Evolutionary conservation across 2,329 filamentous ascomycete species (phyloP), one percentile per base, ranked within the genome.

Genomic region (Aspergillus pseudoglaucus): DNA sequence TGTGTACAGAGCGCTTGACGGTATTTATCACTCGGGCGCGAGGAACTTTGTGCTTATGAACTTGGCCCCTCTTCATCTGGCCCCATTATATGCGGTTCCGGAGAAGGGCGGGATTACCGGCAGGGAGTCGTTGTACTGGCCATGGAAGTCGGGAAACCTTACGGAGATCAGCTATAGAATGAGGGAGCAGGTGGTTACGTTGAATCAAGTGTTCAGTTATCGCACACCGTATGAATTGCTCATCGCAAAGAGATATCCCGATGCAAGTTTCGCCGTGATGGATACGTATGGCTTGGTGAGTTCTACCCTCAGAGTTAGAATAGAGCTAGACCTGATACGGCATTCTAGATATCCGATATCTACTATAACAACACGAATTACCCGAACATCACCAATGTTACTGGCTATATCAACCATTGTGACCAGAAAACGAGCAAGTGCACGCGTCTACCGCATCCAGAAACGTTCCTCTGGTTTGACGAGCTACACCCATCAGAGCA

Each of bases 31-130:
- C 72, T 27, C 75, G 78, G 87, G 87, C 4, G 87, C 75, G 0
- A 75, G 86, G 10, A 81, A 81, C 50, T 89, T 90, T 53, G 82
- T 90, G 2, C 70, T 91, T 14, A 74, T 88, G 68, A 89, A 89
- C 60, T 67, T 78, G 12, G 80, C 77, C 0, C 86, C 87, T 0
- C 70, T 90, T 41, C 74, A 90, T 43, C 67, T 83, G n/a, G 70
- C 79, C 1, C 87, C 87, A 0, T 67, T 84, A 48, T 91, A 90
- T 61, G 79, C 79, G 0, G 70, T 71, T 2, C 71, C 70, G 0
- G 71, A 66, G 18, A 66, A 71, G 23, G 71, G 69, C 22, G 77
- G 75, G 4, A 59, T 75, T 1, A 60, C 61, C 12, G 55, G 60
- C n/a, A 72, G 67, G 2, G 64, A 69, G 45, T 39, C 37, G 12